A percentile compares a stretch with the other conserved stretches of the same genome.
Conservation (phyloP, 2,329 filamentous ascomycete genomes). For the Botrytis fragariae region DNA sequence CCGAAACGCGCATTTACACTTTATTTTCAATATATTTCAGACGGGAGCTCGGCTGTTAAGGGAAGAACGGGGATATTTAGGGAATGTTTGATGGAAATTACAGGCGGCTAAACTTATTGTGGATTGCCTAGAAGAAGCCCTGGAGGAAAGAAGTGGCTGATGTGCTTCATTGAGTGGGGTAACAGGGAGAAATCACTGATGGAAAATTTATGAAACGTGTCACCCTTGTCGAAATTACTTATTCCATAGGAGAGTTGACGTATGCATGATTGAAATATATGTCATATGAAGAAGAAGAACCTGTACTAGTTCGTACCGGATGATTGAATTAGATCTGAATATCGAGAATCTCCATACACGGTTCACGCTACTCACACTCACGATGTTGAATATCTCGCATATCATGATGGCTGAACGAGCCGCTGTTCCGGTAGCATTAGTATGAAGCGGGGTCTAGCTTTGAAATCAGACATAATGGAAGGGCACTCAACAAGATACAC, state of each 20-base stretch:
- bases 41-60: neutral
- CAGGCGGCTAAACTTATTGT: neutral
- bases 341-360: neutral
- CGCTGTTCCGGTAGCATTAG: neutral
- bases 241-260: neutral
- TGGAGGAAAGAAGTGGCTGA: neutral
- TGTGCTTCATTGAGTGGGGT: neutral
- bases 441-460: neutral
- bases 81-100: neutral
- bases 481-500: neutral
- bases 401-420: neutral
- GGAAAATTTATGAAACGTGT: neutral
- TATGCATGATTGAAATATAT: neutral
- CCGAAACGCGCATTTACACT: neutral
- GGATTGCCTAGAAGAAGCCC: neutral
- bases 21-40: constrained; percentile 1
- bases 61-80: neutral
- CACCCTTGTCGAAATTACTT: neutral
- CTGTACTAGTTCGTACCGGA: neutral
- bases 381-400: neutral
- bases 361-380: neutral
- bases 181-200: neutral
- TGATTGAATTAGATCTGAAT: neutral
- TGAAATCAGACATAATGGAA: too few species aligned
- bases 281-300: neutral